Evolutionary conservation across 768 basidiomycete species (phyloP).

Genomic region (Mycena kentingensis): DNA sequence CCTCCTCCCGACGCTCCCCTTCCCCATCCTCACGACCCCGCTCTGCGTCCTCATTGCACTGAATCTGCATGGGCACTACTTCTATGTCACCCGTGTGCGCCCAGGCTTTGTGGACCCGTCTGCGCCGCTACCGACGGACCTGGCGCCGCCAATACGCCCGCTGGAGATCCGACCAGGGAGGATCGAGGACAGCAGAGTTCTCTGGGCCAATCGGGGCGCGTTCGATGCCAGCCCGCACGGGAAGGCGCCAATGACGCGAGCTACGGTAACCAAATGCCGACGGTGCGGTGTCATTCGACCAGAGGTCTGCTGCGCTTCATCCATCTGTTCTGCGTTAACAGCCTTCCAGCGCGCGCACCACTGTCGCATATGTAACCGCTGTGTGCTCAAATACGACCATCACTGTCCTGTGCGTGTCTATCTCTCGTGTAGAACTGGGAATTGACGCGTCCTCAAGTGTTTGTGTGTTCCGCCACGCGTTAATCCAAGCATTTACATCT

Average conservation of each 20-base stretch:
- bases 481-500: conserved; percentile 2
- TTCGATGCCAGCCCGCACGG: conserved; percentile 52
- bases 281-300: conserved; percentile 72
- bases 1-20: conserved; percentile 65
- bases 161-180: conserved; percentile 46
- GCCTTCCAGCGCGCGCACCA: conserved; percentile 80
- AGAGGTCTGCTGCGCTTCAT: conserved; percentile 55
- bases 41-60: conserved; percentile 72
- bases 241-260: conserved; percentile 53
- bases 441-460: not conserved
- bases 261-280: conserved; percentile 59
- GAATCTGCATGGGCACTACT: conserved; percentile 85
- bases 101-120: conserved; percentile 70
- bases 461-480: conserved; percentile 1
- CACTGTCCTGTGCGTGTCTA: conserved; percentile 79
- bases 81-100: conserved; percentile 72
- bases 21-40: conserved; percentile 61
- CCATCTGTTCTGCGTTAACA: not conserved
- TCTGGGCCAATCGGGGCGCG: conserved; percentile 62
- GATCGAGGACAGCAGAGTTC: conserved; percentile 37
- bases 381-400: conserved; percentile 88
- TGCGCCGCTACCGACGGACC: not conserved
- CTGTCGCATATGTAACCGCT: conserved; percentile 87
- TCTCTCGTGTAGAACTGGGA: not conserved
- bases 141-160: not conserved